Conservation (phyloP, 306 rosid species). For the Inga oerstediana region DNA sequence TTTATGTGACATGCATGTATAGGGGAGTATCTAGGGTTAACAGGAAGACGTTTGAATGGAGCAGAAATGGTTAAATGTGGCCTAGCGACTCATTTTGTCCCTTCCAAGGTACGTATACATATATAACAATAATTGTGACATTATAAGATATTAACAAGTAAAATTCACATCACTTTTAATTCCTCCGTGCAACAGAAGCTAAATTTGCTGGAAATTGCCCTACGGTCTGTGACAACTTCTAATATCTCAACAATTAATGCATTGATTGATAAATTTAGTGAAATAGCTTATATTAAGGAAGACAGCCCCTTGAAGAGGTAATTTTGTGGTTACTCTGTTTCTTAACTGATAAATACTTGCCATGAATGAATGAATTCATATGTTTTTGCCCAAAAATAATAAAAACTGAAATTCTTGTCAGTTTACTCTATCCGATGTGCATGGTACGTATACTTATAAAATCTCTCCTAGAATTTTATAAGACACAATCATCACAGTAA, state of each 20-base stretch:
- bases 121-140: background rate
- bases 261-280: background rate
- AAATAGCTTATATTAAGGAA: too few relatives aligned
- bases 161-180: background rate
- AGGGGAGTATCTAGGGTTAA: background rate
- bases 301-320: too few relatives aligned
- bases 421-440: background rate
- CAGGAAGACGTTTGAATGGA: background rate
- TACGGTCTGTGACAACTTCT: background rate
- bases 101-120: background rate
- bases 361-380: too few relatives aligned
- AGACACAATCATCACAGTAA: too few relatives aligned
- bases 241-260: background rate
- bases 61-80: background rate
- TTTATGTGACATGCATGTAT: background rate
- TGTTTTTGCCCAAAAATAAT: too few relatives aligned
- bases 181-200: background rate
- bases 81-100: background rate
- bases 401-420: background rate
- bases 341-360: background rate
- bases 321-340: background rate
- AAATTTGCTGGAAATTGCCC: background rate
- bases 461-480: too few relatives aligned
- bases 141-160: background rate
- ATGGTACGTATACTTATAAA: background rate